Evolutionary conservation across 2,329 filamentous ascomycete species (phyloP).

Genomic region (Penicillium sclerotiorum): DNA sequence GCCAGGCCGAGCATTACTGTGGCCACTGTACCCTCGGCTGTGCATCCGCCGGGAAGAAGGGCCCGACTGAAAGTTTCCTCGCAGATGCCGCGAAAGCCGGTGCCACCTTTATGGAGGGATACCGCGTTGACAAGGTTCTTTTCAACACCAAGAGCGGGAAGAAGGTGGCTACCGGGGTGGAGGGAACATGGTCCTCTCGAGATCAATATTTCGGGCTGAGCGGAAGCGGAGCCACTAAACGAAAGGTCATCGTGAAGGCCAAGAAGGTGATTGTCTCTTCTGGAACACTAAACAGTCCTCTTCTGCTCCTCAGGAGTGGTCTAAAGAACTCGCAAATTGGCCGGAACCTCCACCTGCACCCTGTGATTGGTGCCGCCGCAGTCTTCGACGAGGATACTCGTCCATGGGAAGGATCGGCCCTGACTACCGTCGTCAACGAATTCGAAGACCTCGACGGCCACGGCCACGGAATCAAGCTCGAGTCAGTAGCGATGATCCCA

Average conservation of each 20-base stretch:
- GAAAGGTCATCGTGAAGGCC: slow-evolving; percentile 72
- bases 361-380: slow-evolving; percentile 55
- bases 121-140: slow-evolving; percentile 68
- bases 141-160: slow-evolving; percentile 61
- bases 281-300: slow-evolving; percentile 75
- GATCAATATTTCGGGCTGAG: slow-evolving; percentile 64
- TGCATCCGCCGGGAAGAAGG: slow-evolving; percentile 71
- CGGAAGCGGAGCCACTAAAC: slow-evolving; percentile 53
- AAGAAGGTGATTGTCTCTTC: slow-evolving; percentile 78
- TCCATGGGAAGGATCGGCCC: slow-evolving; percentile 76
- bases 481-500: slow-evolving; percentile 75
- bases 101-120: slow-evolving; percentile 81
- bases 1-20: slow-evolving; percentile 72
- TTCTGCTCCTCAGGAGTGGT: slow-evolving; percentile 76
- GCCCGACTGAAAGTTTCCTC: slow-evolving; percentile 74
- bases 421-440: slow-evolving; percentile 75
- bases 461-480: slow-evolving; percentile 82
- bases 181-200: slow-evolving; percentile 74
- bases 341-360: slow-evolving; percentile 79
- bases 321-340: slow-evolving; percentile 82
- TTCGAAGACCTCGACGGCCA: slow-evolving; percentile 79
- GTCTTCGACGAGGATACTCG: slow-evolving; percentile 70
- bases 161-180: slow-evolving; percentile 68
- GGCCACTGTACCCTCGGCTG: slow-evolving; percentile 66
- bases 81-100: slow-evolving; percentile 77